Percentiles rank a stretch among this genome's conserved stretches.
Evolutionary conservation across 495 filamentous ascomycete genomes (phyloP).

Genomic region (Neurospora intermedia): DNA sequence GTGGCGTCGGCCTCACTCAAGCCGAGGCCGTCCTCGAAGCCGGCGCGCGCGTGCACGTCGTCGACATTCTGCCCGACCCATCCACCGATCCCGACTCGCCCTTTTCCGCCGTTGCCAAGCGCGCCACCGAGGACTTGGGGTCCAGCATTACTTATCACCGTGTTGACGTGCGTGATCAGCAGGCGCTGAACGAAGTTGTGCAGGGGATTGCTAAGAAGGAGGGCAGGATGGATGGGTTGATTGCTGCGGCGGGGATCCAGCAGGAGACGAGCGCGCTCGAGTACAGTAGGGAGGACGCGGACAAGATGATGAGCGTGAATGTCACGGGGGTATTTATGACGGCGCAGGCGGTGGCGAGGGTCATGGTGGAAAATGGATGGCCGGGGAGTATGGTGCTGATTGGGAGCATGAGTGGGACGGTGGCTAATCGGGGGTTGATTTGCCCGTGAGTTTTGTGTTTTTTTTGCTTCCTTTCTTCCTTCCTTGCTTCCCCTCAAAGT

Average conservation of each 20-base stretch:
- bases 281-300: constrained; percentile 49
- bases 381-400: constrained; percentile 63
- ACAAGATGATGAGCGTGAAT: constrained; percentile 63
- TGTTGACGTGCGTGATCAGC: constrained; percentile 74
- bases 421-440: constrained; percentile 56
- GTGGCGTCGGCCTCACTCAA: constrained; percentile 69
- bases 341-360: constrained; percentile 61
- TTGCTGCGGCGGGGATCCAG: constrained; percentile 75
- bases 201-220: constrained; percentile 58
- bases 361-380: constrained; percentile 54
- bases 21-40: constrained; percentile 73
- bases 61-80: constrained; percentile 40
- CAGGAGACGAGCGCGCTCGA: constrained; percentile 61
- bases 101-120: constrained; percentile 52
- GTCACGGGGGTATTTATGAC: constrained; percentile 69
- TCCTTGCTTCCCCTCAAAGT: not conserved
- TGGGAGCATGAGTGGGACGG: constrained; percentile 68
- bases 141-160: constrained; percentile 67
- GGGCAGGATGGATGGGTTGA: constrained; percentile 65
- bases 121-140: constrained; percentile 53
- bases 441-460: constrained; percentile 28
- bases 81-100: constrained; percentile 19
- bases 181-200: constrained; percentile 54
- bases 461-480: not conserved
- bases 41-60: constrained; percentile 58